Conservation (phyloP, 2,329 filamentous ascomycete species). For the Penicillium nordicum region DNA sequence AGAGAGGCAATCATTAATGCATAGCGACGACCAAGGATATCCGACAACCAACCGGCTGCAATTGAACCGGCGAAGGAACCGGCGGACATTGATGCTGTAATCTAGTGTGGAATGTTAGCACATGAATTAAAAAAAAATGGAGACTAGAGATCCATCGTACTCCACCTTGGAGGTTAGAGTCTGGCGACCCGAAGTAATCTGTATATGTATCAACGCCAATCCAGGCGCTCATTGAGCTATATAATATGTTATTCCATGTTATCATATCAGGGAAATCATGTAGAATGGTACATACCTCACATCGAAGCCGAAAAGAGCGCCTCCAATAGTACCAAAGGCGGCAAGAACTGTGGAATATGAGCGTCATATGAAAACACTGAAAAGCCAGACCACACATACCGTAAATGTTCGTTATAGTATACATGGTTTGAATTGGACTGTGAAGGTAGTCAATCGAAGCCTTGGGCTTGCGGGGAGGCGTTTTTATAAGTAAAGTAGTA, state of each 20-base stretch:
- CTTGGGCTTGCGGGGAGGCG: not conserved
- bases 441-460: not conserved
- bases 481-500: slow-evolving; percentile 16
- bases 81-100: slow-evolving; percentile 57
- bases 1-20: slow-evolving; percentile 26
- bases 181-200: slow-evolving; percentile 53
- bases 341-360: slow-evolving; percentile 43
- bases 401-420: slow-evolving; percentile 50
- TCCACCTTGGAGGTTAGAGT: slow-evolving; percentile 38
- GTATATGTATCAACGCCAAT: slow-evolving; percentile 52
- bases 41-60: slow-evolving; percentile 22
- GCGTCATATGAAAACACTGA: not conserved
- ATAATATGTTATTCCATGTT: slow-evolving; percentile 5
- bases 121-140: too few relatives aligned
- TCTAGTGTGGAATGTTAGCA: slow-evolving; percentile 44
- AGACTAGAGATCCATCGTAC: slow-evolving; percentile 15
- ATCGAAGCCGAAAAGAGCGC: slow-evolving; percentile 58
- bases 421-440: slow-evolving; percentile 18
- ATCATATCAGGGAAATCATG: slow-evolving; percentile 31
- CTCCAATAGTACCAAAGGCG: slow-evolving; percentile 55
- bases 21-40: slow-evolving; percentile 25
- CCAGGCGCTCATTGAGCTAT: slow-evolving; percentile 42
- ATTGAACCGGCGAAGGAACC: slow-evolving; percentile 24
- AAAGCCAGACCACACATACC: slow-evolving; percentile 11
- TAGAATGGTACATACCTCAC: slow-evolving; percentile 49